Evolutionary conservation across 495 filamentous ascomycete species (phyloP), one percentile per base, ranked within the genome.

Genomic region (Lophiostoma macrostomum): DNA sequence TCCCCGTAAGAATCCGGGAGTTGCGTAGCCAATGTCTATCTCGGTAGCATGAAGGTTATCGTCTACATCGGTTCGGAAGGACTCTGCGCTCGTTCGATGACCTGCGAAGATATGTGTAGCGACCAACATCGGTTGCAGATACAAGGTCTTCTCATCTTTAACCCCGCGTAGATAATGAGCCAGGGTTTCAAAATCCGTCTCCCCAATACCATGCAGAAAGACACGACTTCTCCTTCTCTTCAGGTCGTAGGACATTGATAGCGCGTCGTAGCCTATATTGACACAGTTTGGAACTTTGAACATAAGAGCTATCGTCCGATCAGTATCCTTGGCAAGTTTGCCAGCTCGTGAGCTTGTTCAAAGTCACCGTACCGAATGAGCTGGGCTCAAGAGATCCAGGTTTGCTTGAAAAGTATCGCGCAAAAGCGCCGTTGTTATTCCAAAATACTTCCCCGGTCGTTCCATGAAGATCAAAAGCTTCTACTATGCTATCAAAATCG

Each of bases 361-460:
- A n/a, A n/a, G n/a, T n/a, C n/a, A n/a, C n/a, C n/a, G n/a, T n/a
- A n/a, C n/a, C n/a, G n/a, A n/a, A n/a, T n/a, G n/a, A n/a, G n/a
- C n/a, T n/a, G n/a, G n/a, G n/a, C n/a, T n/a, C n/a, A n/a, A n/a
- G n/a, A n/a, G n/a, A n/a, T n/a, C n/a, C n/a, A n/a, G n/a, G n/a
- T n/a, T n/a, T n/a, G n/a, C n/a, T n/a, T 8, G 4, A n/a, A 13
- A 45, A 20, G 13, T 34, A 37, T 1, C 50, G n/a, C 8, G 40
- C 13, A 27, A 53, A 53, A 3, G 40, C 28, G 14, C 50, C 50
- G 31, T 53, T 53, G 13, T 53, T 53, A 29, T 53, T 44, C 8
- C 36, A 3, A 8, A 53, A 20, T 24, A 24, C 38, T 30, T 44
- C 39, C 19, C 36, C 50, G 4, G 50, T 25, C 19, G 39, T 44